Evolutionary conservation across 257 asterid genomes (phyloP).

Genomic region (Ballota nigra): DNA sequence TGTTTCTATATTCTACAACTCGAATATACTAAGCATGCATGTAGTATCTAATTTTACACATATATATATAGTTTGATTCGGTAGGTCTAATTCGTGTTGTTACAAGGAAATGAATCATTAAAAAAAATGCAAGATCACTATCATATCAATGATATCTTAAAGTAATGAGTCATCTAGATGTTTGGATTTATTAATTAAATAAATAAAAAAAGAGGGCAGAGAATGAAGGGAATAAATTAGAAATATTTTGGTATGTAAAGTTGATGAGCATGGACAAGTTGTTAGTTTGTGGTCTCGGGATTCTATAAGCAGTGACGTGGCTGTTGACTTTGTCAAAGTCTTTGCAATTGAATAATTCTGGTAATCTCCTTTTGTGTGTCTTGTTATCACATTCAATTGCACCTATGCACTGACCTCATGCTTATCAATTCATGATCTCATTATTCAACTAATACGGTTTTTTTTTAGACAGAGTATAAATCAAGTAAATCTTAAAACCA

Average conservation of each 20-base stretch:
- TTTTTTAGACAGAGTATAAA: too few relatives aligned
- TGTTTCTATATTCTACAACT: too few relatives aligned
- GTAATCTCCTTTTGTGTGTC: background rate
- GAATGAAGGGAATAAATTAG: conserved; percentile 5
- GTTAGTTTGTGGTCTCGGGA: conserved; percentile 19
- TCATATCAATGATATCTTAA: too few relatives aligned
- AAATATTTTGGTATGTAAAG: conserved; percentile 19
- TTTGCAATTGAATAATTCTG: background rate
- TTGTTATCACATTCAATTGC: background rate
- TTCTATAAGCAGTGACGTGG: conserved; percentile 40
- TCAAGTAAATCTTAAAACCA: too few relatives aligned
- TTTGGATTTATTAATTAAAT: background rate
- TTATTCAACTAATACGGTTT: background rate
- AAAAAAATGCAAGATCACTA: background rate
- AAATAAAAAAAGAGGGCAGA: background rate
- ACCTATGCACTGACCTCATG: conserved; percentile 17
- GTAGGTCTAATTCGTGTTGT: background rate
- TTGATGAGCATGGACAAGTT: conserved; percentile 36
- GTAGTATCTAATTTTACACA: too few relatives aligned
- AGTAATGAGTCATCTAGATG: background rate
- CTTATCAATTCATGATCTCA: conserved; percentile 25
- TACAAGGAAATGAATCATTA: background rate
- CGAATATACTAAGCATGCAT: background rate
- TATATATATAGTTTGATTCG: background rate
- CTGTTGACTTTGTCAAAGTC: conserved; percentile 33